Percentiles rank a stretch among this genome's conserved stretches.
Evolutionary conservation across 2,329 filamentous ascomycete genomes (phyloP).

Genomic region (Pseudocercospora crystallina): DNA sequence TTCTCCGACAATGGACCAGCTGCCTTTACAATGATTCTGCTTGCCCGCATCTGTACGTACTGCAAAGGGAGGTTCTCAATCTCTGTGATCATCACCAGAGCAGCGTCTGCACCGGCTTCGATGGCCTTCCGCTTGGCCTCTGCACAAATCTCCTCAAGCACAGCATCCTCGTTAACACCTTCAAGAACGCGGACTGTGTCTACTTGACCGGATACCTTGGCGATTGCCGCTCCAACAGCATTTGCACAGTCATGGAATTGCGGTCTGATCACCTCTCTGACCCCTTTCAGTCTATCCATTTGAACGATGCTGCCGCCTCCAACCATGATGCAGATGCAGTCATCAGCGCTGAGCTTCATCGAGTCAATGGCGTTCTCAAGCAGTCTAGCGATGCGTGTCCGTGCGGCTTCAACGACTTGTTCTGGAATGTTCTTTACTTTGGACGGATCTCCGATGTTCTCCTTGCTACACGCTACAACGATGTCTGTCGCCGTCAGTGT

Average conservation of each 20-base stretch:
- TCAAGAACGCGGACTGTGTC: not conserved
- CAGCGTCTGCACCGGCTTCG: not conserved
- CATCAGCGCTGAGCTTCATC: not conserved
- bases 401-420: not conserved
- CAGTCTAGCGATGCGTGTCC: not conserved
- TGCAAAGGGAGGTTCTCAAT: conserved; percentile 1
- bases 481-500: not conserved
- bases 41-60: not conserved
- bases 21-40: not conserved
- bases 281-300: conserved; percentile 1
- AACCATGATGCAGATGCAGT: conserved; percentile 4
- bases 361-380: conserved; percentile 1
- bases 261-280: not conserved
- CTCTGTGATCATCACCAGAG: not conserved
- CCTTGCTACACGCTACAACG: not conserved
- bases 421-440: not conserved
- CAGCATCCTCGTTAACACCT: conserved; percentile 1
- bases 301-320: conserved; percentile 3
- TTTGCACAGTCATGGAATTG: conserved; percentile 1
- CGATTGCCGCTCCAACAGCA: conserved; percentile 2
- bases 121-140: conserved; percentile 1
- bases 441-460: not conserved
- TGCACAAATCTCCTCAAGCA: not conserved
- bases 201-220: conserved; percentile 1
- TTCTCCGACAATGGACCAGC: conserved; percentile 2